Conservation (phyloP, 2,329 filamentous ascomycete species). For the Penicillium sp. region DNA sequence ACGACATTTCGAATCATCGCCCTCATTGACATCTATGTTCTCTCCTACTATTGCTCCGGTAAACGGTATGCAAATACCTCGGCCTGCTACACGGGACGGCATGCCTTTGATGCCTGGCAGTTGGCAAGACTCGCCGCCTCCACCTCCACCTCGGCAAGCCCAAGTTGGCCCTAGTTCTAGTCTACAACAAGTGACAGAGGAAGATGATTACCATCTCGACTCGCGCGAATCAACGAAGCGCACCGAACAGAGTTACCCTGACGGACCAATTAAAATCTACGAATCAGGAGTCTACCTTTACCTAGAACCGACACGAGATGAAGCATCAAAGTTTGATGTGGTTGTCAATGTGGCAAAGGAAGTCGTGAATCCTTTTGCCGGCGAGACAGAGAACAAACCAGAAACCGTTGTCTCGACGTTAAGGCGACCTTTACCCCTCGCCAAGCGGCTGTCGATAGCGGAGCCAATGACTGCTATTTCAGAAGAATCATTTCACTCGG, state of each 20-base stretch:
- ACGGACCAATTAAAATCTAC: conserved; percentile 62
- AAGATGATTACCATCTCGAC: conserved; percentile 46
- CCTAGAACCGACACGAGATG: conserved; percentile 58
- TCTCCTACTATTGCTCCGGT: conserved; percentile 48
- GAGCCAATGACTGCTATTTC: conserved; percentile 44
- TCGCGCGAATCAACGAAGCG: conserved; percentile 58
- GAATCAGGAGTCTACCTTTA: conserved; percentile 60
- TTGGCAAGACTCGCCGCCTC: conserved; percentile 28
- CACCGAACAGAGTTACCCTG: conserved; percentile 60
- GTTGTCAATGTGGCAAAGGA: conserved; percentile 64
- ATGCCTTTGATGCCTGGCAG: conserved; percentile 24
- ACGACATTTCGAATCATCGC: conserved; percentile 60
- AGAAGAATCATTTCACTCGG: conserved; percentile 48
- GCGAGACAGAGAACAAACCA: conserved; percentile 23
- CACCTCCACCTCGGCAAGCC: conserved; percentile 16
- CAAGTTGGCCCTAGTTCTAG: conserved; percentile 18
- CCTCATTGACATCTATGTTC: conserved; percentile 52
- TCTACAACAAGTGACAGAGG: conserved; percentile 44
- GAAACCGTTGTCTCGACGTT: conserved; percentile 42
- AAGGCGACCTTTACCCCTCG: conserved; percentile 39
- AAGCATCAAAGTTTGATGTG: conserved; percentile 59
- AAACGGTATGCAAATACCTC: conserved; percentile 51
- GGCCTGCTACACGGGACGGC: conserved; percentile 31
- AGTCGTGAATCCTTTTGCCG: conserved; percentile 56
- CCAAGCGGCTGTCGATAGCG: conserved; percentile 31